Evolutionary conservation across 371 early-diverging fungal species (phyloP).

Genomic region (Mucor irregularis): DNA sequence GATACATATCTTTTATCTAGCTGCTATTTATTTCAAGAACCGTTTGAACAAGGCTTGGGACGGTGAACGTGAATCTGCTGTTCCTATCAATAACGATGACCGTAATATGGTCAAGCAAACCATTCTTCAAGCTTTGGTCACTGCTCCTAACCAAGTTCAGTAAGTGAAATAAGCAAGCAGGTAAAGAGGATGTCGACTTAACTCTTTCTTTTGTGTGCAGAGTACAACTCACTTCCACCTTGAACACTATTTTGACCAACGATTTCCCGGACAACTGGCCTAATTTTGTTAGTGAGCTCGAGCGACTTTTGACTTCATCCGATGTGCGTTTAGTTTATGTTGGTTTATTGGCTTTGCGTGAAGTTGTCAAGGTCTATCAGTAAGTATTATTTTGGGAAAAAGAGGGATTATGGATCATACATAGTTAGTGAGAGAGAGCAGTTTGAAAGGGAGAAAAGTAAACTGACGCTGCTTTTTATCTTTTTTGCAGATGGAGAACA

Average conservation of each 20-base stretch:
- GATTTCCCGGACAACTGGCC: slow-evolving; percentile 89
- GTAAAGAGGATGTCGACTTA: not conserved
- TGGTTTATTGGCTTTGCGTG: slow-evolving; percentile 77
- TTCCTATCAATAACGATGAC: slow-evolving; percentile 73
- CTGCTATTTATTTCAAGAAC: slow-evolving; percentile 95
- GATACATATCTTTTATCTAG: slow-evolving; percentile 43
- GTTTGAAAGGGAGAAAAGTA: not conserved
- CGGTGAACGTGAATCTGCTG: slow-evolving; percentile 30
- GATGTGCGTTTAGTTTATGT: slow-evolving; percentile 71
- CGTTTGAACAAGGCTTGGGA: slow-evolving; percentile 81
- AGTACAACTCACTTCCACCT: slow-evolving; percentile 73
- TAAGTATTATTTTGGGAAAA: slow-evolving; percentile 41
- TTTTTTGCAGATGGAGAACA: slow-evolving; percentile 52
- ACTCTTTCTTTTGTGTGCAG: slow-evolving; percentile 27
- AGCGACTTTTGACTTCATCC: slow-evolving; percentile 63
- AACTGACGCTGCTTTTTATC: not conserved
- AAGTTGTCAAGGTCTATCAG: slow-evolving; percentile 82
- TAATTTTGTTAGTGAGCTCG: slow-evolving; percentile 69
- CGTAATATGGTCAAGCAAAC: slow-evolving; percentile 70
- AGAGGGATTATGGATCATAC: not conserved
- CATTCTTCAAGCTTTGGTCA: slow-evolving; percentile 79
- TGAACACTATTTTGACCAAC: slow-evolving; percentile 67
- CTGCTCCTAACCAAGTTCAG: slow-evolving; percentile 73
- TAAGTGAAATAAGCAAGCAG: slow-evolving; percentile 27
- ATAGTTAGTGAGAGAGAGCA: not conserved